Percentiles rank a stretch among this genome's conserved stretches.
Evolutionary conservation across 2,329 filamentous ascomycete species (phyloP).

Genomic region (Fusarium staphyleae): DNA sequence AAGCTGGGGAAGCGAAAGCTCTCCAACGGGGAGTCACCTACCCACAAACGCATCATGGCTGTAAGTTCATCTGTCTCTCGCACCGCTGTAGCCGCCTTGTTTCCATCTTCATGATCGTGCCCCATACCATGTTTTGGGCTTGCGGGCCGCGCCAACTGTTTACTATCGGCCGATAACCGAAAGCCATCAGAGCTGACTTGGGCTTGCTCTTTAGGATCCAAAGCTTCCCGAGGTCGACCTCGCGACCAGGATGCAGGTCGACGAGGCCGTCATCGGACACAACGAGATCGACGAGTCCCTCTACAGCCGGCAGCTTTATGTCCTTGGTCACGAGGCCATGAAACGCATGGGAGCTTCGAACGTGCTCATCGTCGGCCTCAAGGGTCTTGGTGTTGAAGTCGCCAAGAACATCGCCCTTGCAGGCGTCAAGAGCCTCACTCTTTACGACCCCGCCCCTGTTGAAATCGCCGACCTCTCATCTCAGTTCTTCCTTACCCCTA

Average conservation of each 20-base stretch:
- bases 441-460: conserved; percentile 87
- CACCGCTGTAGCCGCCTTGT: background rate
- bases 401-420: conserved; percentile 98
- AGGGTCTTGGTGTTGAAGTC: conserved; percentile 95
- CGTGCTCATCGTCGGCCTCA: conserved; percentile 88
- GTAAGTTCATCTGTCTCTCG: conserved; percentile 52
- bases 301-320: conserved; percentile 77
- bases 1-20: conserved; percentile 74
- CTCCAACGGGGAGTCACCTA: conserved; percentile 65
- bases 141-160: background rate
- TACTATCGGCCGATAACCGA: background rate
- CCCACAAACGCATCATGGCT: conserved; percentile 67
- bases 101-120: conserved; percentile 3
- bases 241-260: conserved; percentile 70
- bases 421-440: conserved; percentile 94
- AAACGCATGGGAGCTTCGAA: conserved; percentile 98
- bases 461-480: conserved; percentile 90
- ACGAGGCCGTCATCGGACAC: conserved; percentile 62
- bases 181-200: conserved; percentile 14
- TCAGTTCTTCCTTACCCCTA: conserved; percentile 91
- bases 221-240: conserved; percentile 67
- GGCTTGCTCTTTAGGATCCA: conserved; percentile 49
- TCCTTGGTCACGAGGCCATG: conserved; percentile 83
- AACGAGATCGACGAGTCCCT: conserved; percentile 75
- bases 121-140: conserved; percentile 13